Evolutionary conservation across 2,329 filamentous ascomycete species (phyloP).

Genomic region (Fusarium sp.): DNA sequence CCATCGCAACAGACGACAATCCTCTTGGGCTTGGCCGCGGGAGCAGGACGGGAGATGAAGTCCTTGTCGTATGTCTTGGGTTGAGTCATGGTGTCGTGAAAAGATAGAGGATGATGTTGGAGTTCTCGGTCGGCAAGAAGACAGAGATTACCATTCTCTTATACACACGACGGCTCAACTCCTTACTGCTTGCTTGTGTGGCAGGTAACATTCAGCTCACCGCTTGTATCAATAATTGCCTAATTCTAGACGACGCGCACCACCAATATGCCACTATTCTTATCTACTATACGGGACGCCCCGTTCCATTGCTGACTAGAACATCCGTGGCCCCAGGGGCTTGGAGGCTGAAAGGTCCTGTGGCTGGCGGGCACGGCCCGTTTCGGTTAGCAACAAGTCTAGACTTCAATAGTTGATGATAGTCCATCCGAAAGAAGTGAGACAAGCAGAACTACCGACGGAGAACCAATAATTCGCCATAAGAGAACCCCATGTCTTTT

Average conservation of each 20-base stretch:
- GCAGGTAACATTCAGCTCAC: background rate
- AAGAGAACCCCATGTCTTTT: too few relatives aligned
- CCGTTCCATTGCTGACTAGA: background rate
- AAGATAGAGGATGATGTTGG: background rate
- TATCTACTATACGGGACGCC: background rate
- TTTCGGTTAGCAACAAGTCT: background rate
- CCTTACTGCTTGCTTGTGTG: background rate
- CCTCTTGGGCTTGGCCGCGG: constrained; percentile 16
- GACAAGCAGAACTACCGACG: background rate
- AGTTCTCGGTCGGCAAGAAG: background rate
- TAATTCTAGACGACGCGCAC: background rate
- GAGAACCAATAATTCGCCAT: too few relatives aligned
- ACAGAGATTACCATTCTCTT: background rate
- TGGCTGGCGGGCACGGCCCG: background rate
- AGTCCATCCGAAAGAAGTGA: background rate
- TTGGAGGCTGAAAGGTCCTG: background rate
- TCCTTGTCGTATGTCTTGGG: constrained; percentile 16
- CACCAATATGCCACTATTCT: background rate
- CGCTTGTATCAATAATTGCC: background rate
- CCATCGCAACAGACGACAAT: constrained; percentile 54
- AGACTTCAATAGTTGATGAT: background rate
- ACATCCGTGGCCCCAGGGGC: background rate
- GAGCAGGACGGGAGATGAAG: constrained; percentile 10
- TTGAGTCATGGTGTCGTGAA: constrained; percentile 4
- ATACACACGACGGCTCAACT: background rate